Evolutionary conservation across 2,329 filamentous ascomycete species (phyloP).

Genomic region (Ilyonectria sp.): DNA sequence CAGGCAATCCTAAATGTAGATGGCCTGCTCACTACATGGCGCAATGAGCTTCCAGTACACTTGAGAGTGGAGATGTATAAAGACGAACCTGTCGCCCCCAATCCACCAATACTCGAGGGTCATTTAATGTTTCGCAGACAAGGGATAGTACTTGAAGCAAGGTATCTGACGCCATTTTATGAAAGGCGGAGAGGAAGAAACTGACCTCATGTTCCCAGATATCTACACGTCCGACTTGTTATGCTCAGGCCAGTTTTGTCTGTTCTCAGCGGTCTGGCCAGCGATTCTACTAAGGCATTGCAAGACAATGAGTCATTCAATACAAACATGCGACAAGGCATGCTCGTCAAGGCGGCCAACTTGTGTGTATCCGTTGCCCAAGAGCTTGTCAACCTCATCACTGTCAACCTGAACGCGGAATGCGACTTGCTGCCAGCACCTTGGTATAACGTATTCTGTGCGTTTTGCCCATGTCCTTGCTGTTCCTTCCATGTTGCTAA

Average conservation of each 20-base stretch:
- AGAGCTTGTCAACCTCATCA: background rate
- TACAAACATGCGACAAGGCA: background rate
- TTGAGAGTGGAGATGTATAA: background rate
- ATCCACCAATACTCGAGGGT: background rate
- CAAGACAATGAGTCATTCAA: background rate
- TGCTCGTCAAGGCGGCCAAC: background rate
- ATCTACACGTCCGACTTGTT: background rate
- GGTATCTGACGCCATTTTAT: background rate
- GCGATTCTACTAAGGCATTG: background rate
- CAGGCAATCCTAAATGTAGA: background rate
- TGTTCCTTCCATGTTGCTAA: background rate
- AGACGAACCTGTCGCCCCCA: background rate
- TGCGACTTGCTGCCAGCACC: background rate
- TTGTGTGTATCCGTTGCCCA: background rate
- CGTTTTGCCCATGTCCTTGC: background rate
- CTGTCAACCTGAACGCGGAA: background rate
- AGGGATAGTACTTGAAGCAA: background rate
- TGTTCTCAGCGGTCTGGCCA: background rate
- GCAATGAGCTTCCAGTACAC: background rate
- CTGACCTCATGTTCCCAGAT: background rate
- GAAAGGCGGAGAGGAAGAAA: no score
- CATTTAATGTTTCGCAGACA: background rate
- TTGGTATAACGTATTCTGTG: conserved; percentile 1
- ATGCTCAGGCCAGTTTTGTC: background rate
- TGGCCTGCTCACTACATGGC: background rate